Evolutionary conservation across 208 protist species (phyloP).

Genomic region (Leptomonas pyrrhocoris): DNA sequence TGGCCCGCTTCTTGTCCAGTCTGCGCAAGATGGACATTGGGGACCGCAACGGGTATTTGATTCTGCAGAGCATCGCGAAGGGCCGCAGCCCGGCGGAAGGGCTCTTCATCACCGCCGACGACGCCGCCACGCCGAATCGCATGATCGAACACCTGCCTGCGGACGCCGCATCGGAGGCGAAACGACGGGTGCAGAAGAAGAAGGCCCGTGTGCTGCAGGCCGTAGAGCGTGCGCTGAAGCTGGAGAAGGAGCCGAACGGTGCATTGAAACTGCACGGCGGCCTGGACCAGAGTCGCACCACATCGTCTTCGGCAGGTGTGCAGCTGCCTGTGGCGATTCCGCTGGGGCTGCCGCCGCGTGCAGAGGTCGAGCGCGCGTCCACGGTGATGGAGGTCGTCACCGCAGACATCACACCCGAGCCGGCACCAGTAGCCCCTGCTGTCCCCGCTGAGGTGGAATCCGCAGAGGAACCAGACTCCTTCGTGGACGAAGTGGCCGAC

Average conservation of each 20-base stretch:
- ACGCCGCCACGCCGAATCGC: slow-evolving; percentile 22
- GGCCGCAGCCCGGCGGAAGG: slow-evolving; percentile 37
- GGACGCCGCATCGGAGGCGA: slow-evolving; percentile 15
- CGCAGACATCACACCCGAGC: background rate
- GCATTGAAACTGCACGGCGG: background rate
- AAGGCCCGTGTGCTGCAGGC: slow-evolving; percentile 66
- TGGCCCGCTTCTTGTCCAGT: slow-evolving; percentile 64
- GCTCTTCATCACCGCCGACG: slow-evolving; percentile 34
- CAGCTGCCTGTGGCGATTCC: slow-evolving; percentile 1
- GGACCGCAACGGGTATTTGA: slow-evolving; percentile 51
- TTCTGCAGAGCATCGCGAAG: slow-evolving; percentile 45
- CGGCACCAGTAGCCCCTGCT: background rate
- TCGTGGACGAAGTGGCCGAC: slow-evolving; percentile 25
- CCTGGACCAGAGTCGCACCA: background rate
- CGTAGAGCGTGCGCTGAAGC: slow-evolving; percentile 49
- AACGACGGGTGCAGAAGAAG: slow-evolving; percentile 38
- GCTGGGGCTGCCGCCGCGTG: slow-evolving; percentile 19
- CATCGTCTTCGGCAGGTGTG: background rate
- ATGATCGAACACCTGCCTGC: slow-evolving; percentile 6
- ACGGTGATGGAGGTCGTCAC: slow-evolving; percentile 9
- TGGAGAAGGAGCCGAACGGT: background rate
- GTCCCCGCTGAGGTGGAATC: slow-evolving; percentile 3
- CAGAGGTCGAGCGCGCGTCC: background rate
- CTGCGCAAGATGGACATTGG: slow-evolving; percentile 79
- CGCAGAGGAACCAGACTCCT: slow-evolving; percentile 21